Evolutionary conservation across 768 basidiomycete genomes (phyloP), one percentile per base, ranked within the genome.

Genomic region (Leccinum arenicola): DNA sequence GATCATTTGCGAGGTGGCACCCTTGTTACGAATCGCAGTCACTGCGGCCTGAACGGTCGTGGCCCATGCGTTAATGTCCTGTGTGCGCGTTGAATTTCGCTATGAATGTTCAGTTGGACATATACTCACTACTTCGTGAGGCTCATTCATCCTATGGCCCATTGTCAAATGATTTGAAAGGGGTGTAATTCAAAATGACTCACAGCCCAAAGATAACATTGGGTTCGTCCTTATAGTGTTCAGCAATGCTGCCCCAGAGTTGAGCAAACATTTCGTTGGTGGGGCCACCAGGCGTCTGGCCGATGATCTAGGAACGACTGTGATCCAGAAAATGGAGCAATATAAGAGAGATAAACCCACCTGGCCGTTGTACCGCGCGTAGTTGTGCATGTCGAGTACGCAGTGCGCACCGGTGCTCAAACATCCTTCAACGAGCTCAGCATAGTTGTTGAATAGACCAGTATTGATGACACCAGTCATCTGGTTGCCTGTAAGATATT

Each of bases 351-450:
- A 19, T 15, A 43, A 47, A 64, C 71, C 21, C 47, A 77, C 80
- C 64, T 67, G 68, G 1, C 78, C 76, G 52, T 85, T 75, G 74
- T 77, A 86, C 31, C 85, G 74, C 23, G 83, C 85, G 56, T 85
- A 85, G 69, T 85, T 86, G 70, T 84, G 84, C 43, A 82, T 76
- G 68, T 86, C 85, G 52, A 87, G 77, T 63, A 80, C 80, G 58
- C 80, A 86, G 49, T 70, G 74, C 14, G 82, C 80, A 0, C 84
- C 83, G 3, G 80, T 78, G 7, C 59, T 67, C 62, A 86, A 68
- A 64, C 81, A 80, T 21, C 58, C 69, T 1, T 59, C 33, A 21
- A 65, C 62, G 59, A 58, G 77, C 77, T 68, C 84, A 77, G 86
- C 80, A 64, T 85, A 86, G 58, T 79, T 70, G 1, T 70, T 67